Base-by-base conservation (phyloP, 2,329 filamentous ascomycete species). In the Epichloe sp. region DNA sequence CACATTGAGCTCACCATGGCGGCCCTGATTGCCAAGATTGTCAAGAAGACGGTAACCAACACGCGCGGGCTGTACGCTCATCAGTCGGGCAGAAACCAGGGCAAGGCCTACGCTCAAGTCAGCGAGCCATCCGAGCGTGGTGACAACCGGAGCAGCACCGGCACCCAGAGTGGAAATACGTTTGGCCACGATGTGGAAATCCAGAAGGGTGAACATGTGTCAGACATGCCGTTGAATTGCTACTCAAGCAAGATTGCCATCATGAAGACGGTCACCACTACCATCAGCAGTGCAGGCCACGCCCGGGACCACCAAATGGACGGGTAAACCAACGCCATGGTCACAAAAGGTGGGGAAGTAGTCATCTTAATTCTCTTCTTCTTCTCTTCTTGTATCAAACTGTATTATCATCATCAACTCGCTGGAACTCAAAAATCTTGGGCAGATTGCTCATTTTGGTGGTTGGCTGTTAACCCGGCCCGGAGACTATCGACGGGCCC, bases 1-100 rank as follows among this genome's bases (percentile, higher is more conserved):
- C 70, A 77, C 55, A 76, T 77, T 55, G 74, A 77, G 55, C 68
- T 77, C 58, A 68, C 68, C 19, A 76, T 77, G 73, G 73, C 74
- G 31, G 69, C 71, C 23, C 67, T 77, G 23, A 77, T 77, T 50
- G 70, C 62, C 31, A 69, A 68, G 48, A 61, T 72, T 2, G 63
- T 53, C 47, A 37, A 36, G n/a, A 49, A 42, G 10, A 23, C 46
- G 2, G 47, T 43, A 19, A 47, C 35, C 34, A 47, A 10, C 48
- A 44, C 15, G 23, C 45, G 44, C 2, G 15, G 17, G 10, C 14
- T 36, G 7, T 50, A 52, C 19, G 8, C 41, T 3, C 17, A 45
- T 14, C 40, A 40, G 8, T 44, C 51, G 6, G 14, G 23, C 23
- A 31, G 44, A 12, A 51, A 36, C 46, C n/a, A 44, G 31, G 15